phyloP scores from a whole-genome alignment of 495 filamentous ascomycete species.

The Penicillium mononematosum region DNA sequence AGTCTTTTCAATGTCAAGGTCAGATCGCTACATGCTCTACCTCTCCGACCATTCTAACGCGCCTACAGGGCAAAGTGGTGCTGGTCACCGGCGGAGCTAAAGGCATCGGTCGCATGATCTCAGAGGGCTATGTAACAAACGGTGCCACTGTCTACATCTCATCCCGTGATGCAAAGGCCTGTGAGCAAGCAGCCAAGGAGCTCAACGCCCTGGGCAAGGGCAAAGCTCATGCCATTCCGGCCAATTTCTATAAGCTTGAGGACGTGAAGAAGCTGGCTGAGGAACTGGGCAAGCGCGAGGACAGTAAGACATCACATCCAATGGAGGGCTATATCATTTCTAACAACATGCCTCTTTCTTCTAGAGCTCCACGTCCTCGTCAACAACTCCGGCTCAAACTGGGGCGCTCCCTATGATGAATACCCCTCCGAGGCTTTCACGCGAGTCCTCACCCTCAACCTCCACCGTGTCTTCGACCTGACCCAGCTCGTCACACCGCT shows the following conservation, averaged over 20 bases:
- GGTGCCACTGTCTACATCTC: slow-evolving; percentile 84
- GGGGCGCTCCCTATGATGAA: slow-evolving; percentile 65
- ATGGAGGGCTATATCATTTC: neutral
- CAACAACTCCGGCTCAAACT: slow-evolving; percentile 77
- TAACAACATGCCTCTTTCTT: slow-evolving; percentile 5
- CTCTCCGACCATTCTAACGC: slow-evolving; percentile 6
- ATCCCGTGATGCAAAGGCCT: slow-evolving; percentile 64
- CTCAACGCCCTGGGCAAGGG: slow-evolving; percentile 63
- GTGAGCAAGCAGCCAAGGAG: slow-evolving; percentile 56
- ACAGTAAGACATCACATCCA: slow-evolving; percentile 43
- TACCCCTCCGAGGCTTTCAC: slow-evolving; percentile 70
- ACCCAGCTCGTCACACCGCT: slow-evolving; percentile 72
- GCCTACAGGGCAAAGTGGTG: slow-evolving; percentile 66
- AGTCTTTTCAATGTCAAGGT: slow-evolving; percentile 61
- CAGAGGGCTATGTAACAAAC: slow-evolving; percentile 73
- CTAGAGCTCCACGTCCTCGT: slow-evolving; percentile 70
- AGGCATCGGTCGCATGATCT: slow-evolving; percentile 78
- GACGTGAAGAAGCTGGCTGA: slow-evolving; percentile 63
- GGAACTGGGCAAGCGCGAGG: slow-evolving; percentile 62
- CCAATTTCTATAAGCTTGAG: slow-evolving; percentile 74
- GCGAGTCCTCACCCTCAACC: slow-evolving; percentile 74
- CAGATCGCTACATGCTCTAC: slow-evolving; percentile 10
- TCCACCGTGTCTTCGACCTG: slow-evolving; percentile 76
- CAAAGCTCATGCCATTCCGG: slow-evolving; percentile 61
- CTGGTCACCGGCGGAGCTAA: slow-evolving; percentile 70